Base-by-base conservation (phyloP, 2,329 filamentous ascomycete genomes). In the Pseudogymnoascus sp. region DNA sequence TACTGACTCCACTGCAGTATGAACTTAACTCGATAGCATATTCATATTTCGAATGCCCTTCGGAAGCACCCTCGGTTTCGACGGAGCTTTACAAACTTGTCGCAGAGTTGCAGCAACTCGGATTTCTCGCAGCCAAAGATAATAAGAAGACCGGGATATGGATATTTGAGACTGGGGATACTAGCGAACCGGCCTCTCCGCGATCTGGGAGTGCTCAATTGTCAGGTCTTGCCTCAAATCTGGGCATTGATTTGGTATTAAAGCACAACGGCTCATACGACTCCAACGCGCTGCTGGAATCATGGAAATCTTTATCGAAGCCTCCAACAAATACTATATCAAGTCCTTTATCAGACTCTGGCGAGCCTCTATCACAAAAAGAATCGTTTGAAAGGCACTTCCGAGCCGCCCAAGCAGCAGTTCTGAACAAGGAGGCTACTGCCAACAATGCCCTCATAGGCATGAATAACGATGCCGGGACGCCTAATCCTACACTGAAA, bases 1-100 rank as follows among this genome's bases (percentile, higher is more conserved):
- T 28, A 37, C 35, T 62, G 11, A 64, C n/a, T 43, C 24, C 31
- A 37, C 46, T 26, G 19, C 28, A 74, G 72, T 72, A 70, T 64
- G 70, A 70, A 61, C 71, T 71, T 63, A 66, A 70, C 59, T 69
- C 68, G 35, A 73, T 74, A 66, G 66, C 66, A 38, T 74, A 74
- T 64, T 70, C 73, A 65, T 74, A 72, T 60, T 68, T 69, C 59
- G 71, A 73, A 62, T 59, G 63, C 10, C 65, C 67, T 61, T 24
- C 53, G 7, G 33, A 41, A 11, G 8, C 31, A 65, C 26, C 14
- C 53, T 63, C 46, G 65, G 67, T 37, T 24, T 35, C 31, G 65
- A 50, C 35, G 31, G 38, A 22, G 62, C 66, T n/a, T 68, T 68
- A 65, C 68, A 64, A 61, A 64, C 68, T 60, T 64, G 73, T n/a